Base-by-base conservation (phyloP, 768 basidiomycete genomes). In the Pulveroboletus sp. region DNA sequence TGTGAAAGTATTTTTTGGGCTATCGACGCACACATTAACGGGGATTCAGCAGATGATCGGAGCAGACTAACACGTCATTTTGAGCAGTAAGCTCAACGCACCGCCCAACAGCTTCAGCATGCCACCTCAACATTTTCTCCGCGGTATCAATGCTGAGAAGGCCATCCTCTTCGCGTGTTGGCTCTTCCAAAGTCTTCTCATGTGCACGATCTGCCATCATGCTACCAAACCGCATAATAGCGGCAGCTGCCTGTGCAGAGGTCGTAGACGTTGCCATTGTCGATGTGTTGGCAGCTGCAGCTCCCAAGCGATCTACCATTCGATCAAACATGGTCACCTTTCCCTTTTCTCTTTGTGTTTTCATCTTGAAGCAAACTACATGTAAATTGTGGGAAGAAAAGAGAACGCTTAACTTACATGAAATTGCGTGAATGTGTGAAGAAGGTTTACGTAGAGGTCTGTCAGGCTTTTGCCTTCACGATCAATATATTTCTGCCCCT, bases 71-170 rank as follows among this genome's bases (percentile, higher is more conserved):
- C 93, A 94, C 82, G 60, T 99, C 97, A 36, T 80, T 84, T 8
- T 79, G 61, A 11, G 84, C 69, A 61, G 85, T 94, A 40, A 99
- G 72, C 68, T 98, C 97, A 11, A 94, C 90, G 55, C 92, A 94
- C 57, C 97, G 74, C 5, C 97, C 95, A 24, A 97, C 85, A 5
- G 94, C 91, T 65, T 99, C 97, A 2, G 97, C 95, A 67, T 99
- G 97, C 94, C 95, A 97, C 66, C 84, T 90, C 14, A 98, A 72
- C 84, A 98, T 94, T 58, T 78, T 85, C 72, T 95, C 93, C 2
- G 93, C 90, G 10, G 82, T 72, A 34, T 84, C 81, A 3, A 97
- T 70, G 39, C 73, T 84, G 31, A 97, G 70, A 27, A 82, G 57
- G 11, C 95, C 95, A 61, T 98, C 95, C 53, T 88, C 86, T 45